Evolutionary conservation across 352 stramenopile genomes (phyloP), one percentile per base, ranked within the genome.

Genomic region (Globisporangium orthogonon): DNA sequence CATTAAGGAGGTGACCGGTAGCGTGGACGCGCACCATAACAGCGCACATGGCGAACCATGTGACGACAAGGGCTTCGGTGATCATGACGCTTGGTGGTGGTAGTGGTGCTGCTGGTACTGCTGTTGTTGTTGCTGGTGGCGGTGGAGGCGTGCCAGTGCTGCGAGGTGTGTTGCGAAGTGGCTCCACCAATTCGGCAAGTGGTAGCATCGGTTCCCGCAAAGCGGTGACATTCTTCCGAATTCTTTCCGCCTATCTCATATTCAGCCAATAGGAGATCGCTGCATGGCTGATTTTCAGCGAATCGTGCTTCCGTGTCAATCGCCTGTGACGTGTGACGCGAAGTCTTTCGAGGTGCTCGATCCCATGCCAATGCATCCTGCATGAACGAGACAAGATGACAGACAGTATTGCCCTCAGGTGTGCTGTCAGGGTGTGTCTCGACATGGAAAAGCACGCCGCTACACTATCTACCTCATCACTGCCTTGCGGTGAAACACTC

Each of bases 1-100:
- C 41, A 33, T 18, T 2, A n/a, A 44, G 1, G 18, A 33, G 18
- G 17, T 10, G 13, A 53, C 45, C 30, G 14, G 17, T 18, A 54
- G 10, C 6, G 6, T 2, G 17, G 28, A 45, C 5, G 53, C 74
- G 50, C 55, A 89, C 79, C 79, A 90, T 87, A 58, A 62, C 60
- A 9, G 63, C 62, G 62, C 79, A 88, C 72, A 88, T 76, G 63
- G 68, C 63, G 58, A 78, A 62, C 79, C 77, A 87, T 50, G 77
- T 75, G 61, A 70, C 48, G 31, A 84, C 72, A 14, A 90, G 76
- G 58, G 60, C 59, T 66, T 83, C 62, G 3, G 77, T 88, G 60
- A 76, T 60, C 77, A 87, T 89, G 6, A 29, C 1, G 17, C 18
- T 13, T 49, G 44, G 4, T 29, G 17, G 14, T 31, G 40, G 15